Base-by-base conservation (phyloP, 768 basidiomycete species). In the Pholiota conissans region DNA sequence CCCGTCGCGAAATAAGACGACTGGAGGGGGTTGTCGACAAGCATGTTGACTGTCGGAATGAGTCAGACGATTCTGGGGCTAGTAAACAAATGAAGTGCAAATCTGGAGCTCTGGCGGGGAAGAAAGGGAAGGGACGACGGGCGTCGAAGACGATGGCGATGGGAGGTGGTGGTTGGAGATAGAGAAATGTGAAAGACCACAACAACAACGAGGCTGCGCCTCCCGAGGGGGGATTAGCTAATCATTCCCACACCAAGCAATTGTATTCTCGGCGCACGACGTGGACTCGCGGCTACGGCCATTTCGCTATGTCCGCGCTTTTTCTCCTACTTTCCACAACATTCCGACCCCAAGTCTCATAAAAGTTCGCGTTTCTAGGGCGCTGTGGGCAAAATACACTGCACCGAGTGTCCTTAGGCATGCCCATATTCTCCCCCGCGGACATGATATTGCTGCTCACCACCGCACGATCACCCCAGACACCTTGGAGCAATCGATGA, bases 21-120 rank as follows among this genome's bases (percentile, higher is more conserved):
- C 29, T 57, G 67, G 9, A 62, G 52, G 35, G 62, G 56, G 47
- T 68, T 62, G 64, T 68, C 65, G 58, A 67, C 63, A 26, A 64
- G 59, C 63, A 67, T 67, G 49, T 34, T 60, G 56, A 34, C 34
- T 45, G 49, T 46, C 52, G 45, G 29, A 28, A 55, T 49, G 55
- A 49, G 29, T 48, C 29, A 39, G 40, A 53, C 34, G 54, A 55
- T 32, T 49, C n/a, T n/a, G 55, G 6, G 35, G n/a, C 30, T 10
- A 29, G 13, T 40, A 24, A 29, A 13, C n/a, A 9, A 16, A 35
- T 16, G 55, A 22, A 3, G 26, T 10, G 14, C 7, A 7, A 30
- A 13, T 37, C 6, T 40, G 34, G 13, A 28, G 2, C 35, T 20
- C 27, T 24, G 45, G 2, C 18, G 26, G 28, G 18, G n/a, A 47